A percentile compares a stretch with the other conserved stretches of the same genome.
Evolutionary conservation across 768 basidiomycete species (phyloP).

Genomic region (Candolleomyces aberdarensis): DNA sequence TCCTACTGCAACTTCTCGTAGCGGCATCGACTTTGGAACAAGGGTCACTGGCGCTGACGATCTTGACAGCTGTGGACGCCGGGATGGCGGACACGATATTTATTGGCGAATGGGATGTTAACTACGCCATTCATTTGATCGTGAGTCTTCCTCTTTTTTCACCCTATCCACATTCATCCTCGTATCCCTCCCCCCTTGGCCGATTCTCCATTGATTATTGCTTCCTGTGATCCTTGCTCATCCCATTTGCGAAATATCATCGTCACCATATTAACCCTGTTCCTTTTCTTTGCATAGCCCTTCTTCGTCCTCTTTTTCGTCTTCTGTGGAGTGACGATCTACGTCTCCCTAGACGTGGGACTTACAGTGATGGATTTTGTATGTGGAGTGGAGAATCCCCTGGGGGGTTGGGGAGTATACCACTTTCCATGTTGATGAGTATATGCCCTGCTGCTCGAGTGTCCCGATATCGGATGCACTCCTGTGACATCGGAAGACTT

Average conservation of each 20-base stretch:
- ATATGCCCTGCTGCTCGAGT: slow-evolving; percentile 31
- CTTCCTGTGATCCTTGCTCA: not conserved
- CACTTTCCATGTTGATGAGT: slow-evolving; percentile 69
- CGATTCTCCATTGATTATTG: too few relatives aligned
- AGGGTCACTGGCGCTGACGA: slow-evolving; percentile 66
- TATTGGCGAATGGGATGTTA: slow-evolving; percentile 69
- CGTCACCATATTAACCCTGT: too few relatives aligned
- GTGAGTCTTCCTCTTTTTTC: slow-evolving; percentile 52
- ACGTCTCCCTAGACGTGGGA: slow-evolving; percentile 81
- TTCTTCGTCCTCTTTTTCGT: slow-evolving; percentile 51
- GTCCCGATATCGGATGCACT: too few relatives aligned
- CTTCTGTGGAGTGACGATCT: slow-evolving; percentile 71
- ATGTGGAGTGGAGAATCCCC: slow-evolving; percentile 56
- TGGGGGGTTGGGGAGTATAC: slow-evolving; percentile 56
- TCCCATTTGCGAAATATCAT: not conserved
- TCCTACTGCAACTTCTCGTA: slow-evolving; percentile 78
- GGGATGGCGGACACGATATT: slow-evolving; percentile 75
- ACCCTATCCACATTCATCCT: too few relatives aligned
- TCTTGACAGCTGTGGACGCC: slow-evolving; percentile 74
- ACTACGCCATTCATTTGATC: slow-evolving; percentile 74
- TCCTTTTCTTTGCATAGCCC: slow-evolving; percentile 46
- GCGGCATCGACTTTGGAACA: slow-evolving; percentile 79
- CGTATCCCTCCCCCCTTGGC: too few relatives aligned
- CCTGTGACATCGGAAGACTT: too few relatives aligned
- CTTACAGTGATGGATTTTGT: slow-evolving; percentile 56